Base-by-base conservation (phyloP, 352 stramenopile genomes). In the Phytophthora constricta region DNA sequence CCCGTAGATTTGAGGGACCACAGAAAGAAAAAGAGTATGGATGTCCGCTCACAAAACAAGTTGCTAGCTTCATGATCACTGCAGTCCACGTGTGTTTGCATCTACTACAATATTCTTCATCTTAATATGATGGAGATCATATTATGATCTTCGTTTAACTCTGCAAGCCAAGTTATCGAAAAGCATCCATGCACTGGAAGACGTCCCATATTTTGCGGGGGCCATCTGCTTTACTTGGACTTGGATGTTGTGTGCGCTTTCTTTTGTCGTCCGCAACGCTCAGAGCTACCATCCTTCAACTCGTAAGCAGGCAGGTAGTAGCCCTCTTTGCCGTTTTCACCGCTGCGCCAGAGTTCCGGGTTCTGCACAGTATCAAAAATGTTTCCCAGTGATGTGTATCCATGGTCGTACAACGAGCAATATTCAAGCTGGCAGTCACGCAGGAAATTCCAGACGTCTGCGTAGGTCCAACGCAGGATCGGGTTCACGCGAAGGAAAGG, bases 401-500 rank as follows among this genome's bases (percentile, higher is more conserved):
- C 93, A 58, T 98, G 80, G 64, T 98, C 93, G 65, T 98, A 98
- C 17, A 98, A 65, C 19, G 57, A 66, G 74, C 91, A 97, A 67
- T 98, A 98, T 19, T 94, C 86, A 25, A 98, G 70, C 31, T 87
- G 64, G 58, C 87, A 97, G 19, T 92, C 72, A 17, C 91, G 84
- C 43, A 98, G 59, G 72, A 98, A 99, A 43, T 88, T 77, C 95
- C 95, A 99, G 16, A 98, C 91, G 66, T 98, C 86, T 7, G 85
- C 85, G 79, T 99, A 99, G 5, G 86, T 97, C 97, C 97, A 99
- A 52, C 93, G 65, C 33, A 99, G 71, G 43, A 99, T 97, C n/a
- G 97, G 97, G 79, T 99, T 99, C n/a, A 99, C 91, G 28, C 97
- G 85, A 76, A 99, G 87, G 70, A 99, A 99, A 13, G 96, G 89